phyloP scores from a whole-genome alignment of 2,329 filamentous ascomycete genomes.

The Erysiphe neolycopersici region DNA sequence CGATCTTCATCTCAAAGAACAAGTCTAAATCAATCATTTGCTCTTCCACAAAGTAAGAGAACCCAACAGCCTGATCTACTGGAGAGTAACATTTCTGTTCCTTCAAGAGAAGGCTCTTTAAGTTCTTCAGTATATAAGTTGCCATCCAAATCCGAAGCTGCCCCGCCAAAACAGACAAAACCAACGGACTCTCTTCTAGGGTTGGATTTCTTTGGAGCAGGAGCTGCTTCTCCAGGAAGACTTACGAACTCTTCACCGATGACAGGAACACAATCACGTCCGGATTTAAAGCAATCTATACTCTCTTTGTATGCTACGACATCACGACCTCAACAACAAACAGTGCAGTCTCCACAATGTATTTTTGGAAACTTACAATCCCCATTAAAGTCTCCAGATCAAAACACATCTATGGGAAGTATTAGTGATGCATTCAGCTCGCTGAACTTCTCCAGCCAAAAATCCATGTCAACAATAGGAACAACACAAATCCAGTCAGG shows the following conservation, averaged over 20 bases:
- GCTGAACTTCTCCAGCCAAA: slow-evolving; percentile 29
- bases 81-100: slow-evolving; percentile 39
- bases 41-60: slow-evolving; percentile 13
- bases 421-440: slow-evolving; percentile 59
- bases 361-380: slow-evolving; percentile 44
- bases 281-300: slow-evolving; percentile 92
- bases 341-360: slow-evolving; percentile 22
- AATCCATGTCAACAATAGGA: slow-evolving; percentile 14
- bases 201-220: slow-evolving; percentile 67
- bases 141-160: slow-evolving; percentile 33
- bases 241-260: slow-evolving; percentile 58
- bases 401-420: slow-evolving; percentile 20
- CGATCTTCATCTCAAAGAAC: slow-evolving; percentile 17
- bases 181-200: slow-evolving; percentile 67
- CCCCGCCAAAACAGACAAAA: slow-evolving; percentile 41
- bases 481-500: not conserved
- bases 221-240: slow-evolving; percentile 41
- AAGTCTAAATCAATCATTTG: slow-evolving; percentile 9
- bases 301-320: slow-evolving; percentile 75
- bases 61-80: slow-evolving; percentile 51
- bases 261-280: slow-evolving; percentile 42
- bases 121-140: slow-evolving; percentile 26
- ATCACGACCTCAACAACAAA: slow-evolving; percentile 43
- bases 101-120: slow-evolving; percentile 44
- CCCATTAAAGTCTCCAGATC: slow-evolving; percentile 19